Base-by-base conservation (phyloP, 2,329 filamentous ascomycete species). In the Hortaea werneckii region DNA sequence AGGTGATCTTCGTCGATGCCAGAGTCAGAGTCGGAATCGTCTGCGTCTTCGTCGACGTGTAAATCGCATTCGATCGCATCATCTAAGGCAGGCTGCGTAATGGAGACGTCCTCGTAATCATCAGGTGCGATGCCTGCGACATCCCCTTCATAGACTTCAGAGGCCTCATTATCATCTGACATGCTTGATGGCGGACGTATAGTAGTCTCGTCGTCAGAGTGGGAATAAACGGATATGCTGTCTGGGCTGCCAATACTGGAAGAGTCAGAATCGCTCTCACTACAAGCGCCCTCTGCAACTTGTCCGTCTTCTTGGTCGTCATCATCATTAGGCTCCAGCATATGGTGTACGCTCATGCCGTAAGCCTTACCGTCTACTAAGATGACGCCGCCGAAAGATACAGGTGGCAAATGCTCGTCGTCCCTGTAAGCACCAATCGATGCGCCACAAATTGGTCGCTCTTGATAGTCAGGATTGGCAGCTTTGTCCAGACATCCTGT, bases 281-380 rank as follows among this genome's bases (percentile, higher is more conserved):
- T 51, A n/a, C 40, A 27, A 10, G 44, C 47, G 13, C 43, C 43
- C 7, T 67, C 63, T n/a, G 66, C 67, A 43, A 63, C 65, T 34
- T 59, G 61, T 39, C 57, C 56, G 43, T 62, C 54, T 1, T 59
- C 60, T n/a, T 65, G 58, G 11, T 67, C 62, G 1, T 64, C 61
- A 11, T 76, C 73, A 47, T 75, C 77, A 8, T 77, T 70, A 9
- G 70, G 67, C 57, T 95, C 90, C 2, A 96, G 78, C 80, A 96
- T 90, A 64, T 96, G 90, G 59, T 96, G 90, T 0, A 96, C 90
- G 20, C 87, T 95, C 86, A 96, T 92, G 9, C 90, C 90, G 58
- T 88, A 92, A 0, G 86, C 79, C 62, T 84, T 81, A 45, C 85
- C 80, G 59, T 96, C 88, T 1, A 96, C 80, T 29, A 92, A 70